Conservation (phyloP, 805 yeast species). For the Ogataea pini region DNA sequence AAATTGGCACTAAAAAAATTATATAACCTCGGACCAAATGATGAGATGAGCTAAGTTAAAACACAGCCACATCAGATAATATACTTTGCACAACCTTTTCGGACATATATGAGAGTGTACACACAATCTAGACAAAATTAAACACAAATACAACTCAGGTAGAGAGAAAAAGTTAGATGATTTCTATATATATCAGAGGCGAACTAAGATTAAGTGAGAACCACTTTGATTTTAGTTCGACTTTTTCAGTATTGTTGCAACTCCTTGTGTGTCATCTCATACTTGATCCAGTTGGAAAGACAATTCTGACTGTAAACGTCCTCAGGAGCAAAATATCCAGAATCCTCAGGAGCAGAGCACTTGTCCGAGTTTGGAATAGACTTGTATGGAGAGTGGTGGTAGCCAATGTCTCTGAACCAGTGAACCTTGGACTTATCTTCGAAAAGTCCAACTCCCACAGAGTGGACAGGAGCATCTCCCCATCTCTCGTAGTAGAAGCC, state of each 20-base stretch:
- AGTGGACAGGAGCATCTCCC: constrained; percentile 94
- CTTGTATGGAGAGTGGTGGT: constrained; percentile 69
- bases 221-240: too few species aligned
- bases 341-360: constrained; percentile 41
- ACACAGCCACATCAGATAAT: not conserved
- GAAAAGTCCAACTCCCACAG: constrained; percentile 70
- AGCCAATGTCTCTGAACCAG: constrained; percentile 87
- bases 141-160: not conserved
- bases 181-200: not conserved
- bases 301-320: constrained; percentile 38
- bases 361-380: constrained; percentile 73
- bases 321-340: constrained; percentile 37
- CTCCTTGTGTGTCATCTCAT: constrained; percentile 38
- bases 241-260: constrained; percentile 31
- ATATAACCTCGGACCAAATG: not conserved
- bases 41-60: not conserved
- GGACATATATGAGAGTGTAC: not conserved
- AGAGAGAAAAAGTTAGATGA: not conserved
- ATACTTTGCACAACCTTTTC: not conserved
- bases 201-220: not conserved
- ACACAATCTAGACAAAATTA: constrained; percentile 3
- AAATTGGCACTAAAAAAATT: not conserved
- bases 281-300: constrained; percentile 38
- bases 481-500: constrained; percentile 89
- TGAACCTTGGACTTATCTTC: constrained; percentile 72